Evolutionary conservation across 2,329 filamentous ascomycete species (phyloP), one percentile per base, ranked within the genome.

Genomic region (Botrytis tulipae): DNA sequence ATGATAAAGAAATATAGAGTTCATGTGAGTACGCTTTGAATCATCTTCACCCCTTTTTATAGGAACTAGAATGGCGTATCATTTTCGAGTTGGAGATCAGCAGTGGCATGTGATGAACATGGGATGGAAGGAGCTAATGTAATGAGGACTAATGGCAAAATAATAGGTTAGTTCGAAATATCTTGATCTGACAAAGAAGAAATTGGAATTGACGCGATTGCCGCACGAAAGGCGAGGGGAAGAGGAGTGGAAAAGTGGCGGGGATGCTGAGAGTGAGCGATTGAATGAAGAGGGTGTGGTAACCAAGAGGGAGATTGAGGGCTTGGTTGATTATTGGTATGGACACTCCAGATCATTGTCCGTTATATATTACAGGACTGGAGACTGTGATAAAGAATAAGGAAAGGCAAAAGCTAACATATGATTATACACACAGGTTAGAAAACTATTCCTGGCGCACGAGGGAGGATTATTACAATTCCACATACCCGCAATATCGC

Each of bases 391-490:
- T 14, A 29, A 54, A 48, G 22, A 7, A 9, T 4, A 22, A 10
- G 4, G 4, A 63, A 1, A 54, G 44, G 25, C 9, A 25, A 32
- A 18, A n/a, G 46, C 65, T 68, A 40, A 68, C 57, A n/a, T 40
- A 59, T 14, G 6, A 46, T 32, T 4, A 46, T 66, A 10, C 35
- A 37, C 35, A 65, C 76, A 91, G 90, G 90, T 85, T 91, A 46
- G 90, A 92, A 74, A 83, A 87, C 62, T 92, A 91, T 80, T 87
- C 87, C 74, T 93, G 90, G 90, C 85, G 88, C 67, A 82, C 85
- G 3, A 85, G 89, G 72, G 90, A 92, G 81, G 82, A 84, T 12
- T 79, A 82, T 59, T 84, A 91, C 76, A 92, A 93, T 79, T 79
- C 82, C 14, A 81, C 83, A 0, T 82, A 92, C n/a, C 87, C 90